Evolutionary conservation across 495 filamentous ascomycete genomes (phyloP).

Genomic region (Acidiella bohemica): DNA sequence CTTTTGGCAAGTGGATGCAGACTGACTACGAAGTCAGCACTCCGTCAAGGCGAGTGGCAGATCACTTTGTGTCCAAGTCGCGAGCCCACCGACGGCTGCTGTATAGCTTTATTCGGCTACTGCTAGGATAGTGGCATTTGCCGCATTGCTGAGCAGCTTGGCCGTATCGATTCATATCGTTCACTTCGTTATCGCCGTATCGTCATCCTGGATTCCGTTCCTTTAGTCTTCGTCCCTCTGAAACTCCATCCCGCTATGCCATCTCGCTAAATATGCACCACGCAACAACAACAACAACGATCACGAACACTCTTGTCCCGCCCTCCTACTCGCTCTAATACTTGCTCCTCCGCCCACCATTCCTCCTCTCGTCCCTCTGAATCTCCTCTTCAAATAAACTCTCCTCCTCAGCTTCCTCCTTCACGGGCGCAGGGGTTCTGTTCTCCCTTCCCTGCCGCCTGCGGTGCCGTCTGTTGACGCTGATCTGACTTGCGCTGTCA

Average conservation of each 20-base stretch:
- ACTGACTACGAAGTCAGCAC: no score
- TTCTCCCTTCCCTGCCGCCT: conserved; percentile 60
- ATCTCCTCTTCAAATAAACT: conserved; percentile 17
- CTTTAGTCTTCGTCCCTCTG: no score
- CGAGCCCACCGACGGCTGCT: no score
- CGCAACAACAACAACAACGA: neutral
- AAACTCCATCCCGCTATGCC: conserved; percentile 5
- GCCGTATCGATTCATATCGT: no score
- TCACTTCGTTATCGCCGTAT: no score
- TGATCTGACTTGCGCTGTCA: conserved; percentile 76
- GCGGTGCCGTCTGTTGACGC: conserved; percentile 53
- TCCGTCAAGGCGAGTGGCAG: no score
- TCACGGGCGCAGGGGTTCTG: conserved; percentile 63
- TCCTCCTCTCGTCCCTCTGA: neutral
- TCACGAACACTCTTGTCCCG: neutral
- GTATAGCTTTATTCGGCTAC: no score
- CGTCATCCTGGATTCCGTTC: no score
- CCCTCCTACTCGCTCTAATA: conserved; percentile 10
- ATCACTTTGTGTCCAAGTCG: no score
- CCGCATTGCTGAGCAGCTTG: no score
- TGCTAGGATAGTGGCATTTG: no score
- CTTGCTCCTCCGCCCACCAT: conserved; percentile 14
- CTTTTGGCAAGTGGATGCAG: no score
- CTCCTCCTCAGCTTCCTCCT: conserved; percentile 59
- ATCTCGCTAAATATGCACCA: neutral